Evolutionary conservation across 495 filamentous ascomycete species (phyloP).

Genomic region (Neurospora hispaniola): DNA sequence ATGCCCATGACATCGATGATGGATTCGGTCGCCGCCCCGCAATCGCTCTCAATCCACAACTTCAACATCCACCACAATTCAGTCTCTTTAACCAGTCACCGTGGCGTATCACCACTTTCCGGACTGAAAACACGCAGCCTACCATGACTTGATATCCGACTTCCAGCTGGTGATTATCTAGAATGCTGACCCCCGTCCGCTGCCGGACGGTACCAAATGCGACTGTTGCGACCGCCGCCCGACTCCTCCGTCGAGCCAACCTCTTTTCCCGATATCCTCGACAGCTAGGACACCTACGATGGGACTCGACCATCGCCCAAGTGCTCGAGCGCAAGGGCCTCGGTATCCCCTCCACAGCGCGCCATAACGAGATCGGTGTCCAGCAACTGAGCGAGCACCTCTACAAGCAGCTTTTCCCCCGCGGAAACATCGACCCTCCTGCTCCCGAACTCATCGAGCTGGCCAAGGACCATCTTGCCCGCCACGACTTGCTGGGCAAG

Average conservation of each 20-base stretch:
- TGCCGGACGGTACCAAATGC: slow-evolving; percentile 26
- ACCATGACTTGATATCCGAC: slow-evolving; percentile 16
- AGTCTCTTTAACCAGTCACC: background rate
- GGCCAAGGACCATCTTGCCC: slow-evolving; percentile 69
- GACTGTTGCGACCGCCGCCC: slow-evolving; percentile 18
- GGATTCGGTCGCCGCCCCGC: background rate
- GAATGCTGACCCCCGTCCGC: slow-evolving; percentile 30
- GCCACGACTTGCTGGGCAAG: slow-evolving; percentile 86
- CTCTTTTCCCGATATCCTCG: slow-evolving; percentile 7
- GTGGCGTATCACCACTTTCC: background rate
- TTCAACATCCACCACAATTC: background rate
- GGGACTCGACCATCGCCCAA: slow-evolving; percentile 24
- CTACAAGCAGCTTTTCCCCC: slow-evolving; percentile 67
- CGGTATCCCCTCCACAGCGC: slow-evolving; percentile 47
- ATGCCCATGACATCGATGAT: background rate
- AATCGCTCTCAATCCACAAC: background rate
- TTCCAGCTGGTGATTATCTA: slow-evolving; percentile 4
- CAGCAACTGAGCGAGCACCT: slow-evolving; percentile 82
- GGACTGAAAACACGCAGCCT: background rate
- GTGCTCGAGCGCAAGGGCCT: slow-evolving; percentile 8
- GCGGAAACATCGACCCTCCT: slow-evolving; percentile 39
- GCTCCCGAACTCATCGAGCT: slow-evolving; percentile 63
- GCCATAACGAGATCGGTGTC: slow-evolving; percentile 87
- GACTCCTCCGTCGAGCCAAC: slow-evolving; percentile 30
- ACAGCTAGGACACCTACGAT: slow-evolving; percentile 23